A percentile compares a stretch with the other conserved stretches of the same genome.
phyloP scores from a whole-genome alignment of 192 early-diverging fungal genomes.

The Coemansia javaensis region DNA sequence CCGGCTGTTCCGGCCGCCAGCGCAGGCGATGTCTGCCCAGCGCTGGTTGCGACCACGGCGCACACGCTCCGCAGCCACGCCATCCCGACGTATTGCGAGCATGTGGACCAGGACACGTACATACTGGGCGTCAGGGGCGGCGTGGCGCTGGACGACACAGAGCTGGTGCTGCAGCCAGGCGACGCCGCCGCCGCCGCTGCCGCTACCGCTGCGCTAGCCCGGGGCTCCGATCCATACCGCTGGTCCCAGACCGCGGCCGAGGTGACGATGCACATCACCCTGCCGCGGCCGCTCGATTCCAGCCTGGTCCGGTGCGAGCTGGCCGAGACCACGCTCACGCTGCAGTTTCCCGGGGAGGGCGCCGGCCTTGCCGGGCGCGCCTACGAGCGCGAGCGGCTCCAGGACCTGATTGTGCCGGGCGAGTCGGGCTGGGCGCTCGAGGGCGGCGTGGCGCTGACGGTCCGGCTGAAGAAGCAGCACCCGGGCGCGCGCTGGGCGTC shows the following conservation, averaged over 20 bases:
- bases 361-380: conserved; percentile 11
- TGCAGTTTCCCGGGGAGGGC: conserved; percentile 16
- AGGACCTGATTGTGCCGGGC: conserved; percentile 51
- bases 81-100: conserved; percentile 42
- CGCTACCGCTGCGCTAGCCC: no score
- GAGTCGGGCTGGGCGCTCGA: conserved; percentile 69
- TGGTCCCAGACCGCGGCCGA: conserved; percentile 68
- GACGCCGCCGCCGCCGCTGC: no score
- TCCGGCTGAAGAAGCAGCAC: conserved; percentile 60
- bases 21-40: not conserved
- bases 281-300: conserved; percentile 53
- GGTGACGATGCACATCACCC: conserved; percentile 58
- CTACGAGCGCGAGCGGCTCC: conserved; percentile 13
- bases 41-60: not conserved
- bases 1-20: not conserved
- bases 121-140: conserved; percentile 34
- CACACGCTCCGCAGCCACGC: conserved; percentile 41
- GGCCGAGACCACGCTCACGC: conserved; percentile 45
- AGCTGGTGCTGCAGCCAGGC: conserved; percentile 10
- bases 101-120: conserved; percentile 9
- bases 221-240: conserved; percentile 57
- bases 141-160: conserved; percentile 38
- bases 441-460: conserved; percentile 52
- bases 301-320: conserved; percentile 59
- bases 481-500: conserved; percentile 61